phyloP scores from a whole-genome alignment of 352 stramenopile species.

The Phytophthora brassicae region DNA sequence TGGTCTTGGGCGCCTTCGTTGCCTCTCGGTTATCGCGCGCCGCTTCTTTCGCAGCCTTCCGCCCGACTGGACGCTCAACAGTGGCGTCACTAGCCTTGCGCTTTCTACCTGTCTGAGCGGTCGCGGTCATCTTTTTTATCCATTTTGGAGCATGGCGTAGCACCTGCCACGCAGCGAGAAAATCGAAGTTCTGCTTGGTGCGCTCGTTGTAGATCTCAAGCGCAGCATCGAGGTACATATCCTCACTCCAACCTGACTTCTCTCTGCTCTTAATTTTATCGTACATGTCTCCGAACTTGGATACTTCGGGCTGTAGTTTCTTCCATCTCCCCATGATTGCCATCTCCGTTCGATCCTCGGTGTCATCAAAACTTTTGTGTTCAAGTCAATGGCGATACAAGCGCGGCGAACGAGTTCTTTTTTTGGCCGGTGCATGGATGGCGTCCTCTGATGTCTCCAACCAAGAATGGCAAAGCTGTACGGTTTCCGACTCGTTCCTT shows the following conservation, averaged over 20 bases:
- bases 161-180: conserved; percentile 13
- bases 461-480: no score
- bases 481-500: no score
- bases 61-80: no score
- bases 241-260: conserved; percentile 5
- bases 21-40: no score
- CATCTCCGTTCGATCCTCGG: not conserved
- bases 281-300: conserved; percentile 5
- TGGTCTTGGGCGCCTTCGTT: no score
- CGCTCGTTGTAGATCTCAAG: conserved; percentile 3
- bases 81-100: no score
- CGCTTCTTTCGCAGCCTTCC: no score
- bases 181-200: conserved; percentile 14
- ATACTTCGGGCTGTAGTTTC: conserved; percentile 4
- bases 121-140: not conserved
- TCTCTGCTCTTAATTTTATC: conserved; percentile 3
- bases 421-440: no score
- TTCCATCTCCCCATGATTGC: not conserved
- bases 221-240: conserved; percentile 9
- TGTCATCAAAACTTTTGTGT: not conserved
- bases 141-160: not conserved
- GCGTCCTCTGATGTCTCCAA: no score
- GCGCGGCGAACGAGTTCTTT: no score
- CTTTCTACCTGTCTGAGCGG: not conserved
- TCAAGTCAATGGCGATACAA: conserved; percentile 4